These are phyloP conservation scores for Mortierella antarctica DNA, from an alignment of 192 early-diverging fungal genomes.

Conservation along the genomic window DNA sequence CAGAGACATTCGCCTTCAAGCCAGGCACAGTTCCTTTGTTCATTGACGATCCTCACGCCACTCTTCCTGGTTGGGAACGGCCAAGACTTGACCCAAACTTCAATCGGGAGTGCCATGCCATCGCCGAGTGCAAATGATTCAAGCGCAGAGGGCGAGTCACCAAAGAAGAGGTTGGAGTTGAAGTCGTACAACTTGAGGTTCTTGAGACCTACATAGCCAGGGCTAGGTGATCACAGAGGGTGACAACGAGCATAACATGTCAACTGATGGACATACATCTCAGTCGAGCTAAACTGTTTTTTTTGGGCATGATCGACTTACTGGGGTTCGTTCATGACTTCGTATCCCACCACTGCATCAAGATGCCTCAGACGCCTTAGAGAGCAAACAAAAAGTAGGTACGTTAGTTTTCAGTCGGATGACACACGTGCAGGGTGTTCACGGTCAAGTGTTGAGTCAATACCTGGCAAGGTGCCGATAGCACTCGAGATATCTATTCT, in stretches of 20 bases:
- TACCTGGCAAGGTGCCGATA: constrained; percentile 77
- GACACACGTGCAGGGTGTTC: too few species aligned
- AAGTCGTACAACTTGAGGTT: constrained; percentile 71
- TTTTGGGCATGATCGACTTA: constrained; percentile 36
- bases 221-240: constrained; percentile 29
- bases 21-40: constrained; percentile 68
- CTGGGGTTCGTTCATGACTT: constrained; percentile 83
- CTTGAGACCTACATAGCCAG: constrained; percentile 78
- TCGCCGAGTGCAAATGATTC: constrained; percentile 80
- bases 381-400: not conserved
- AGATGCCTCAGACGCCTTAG: constrained; percentile 69
- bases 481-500: constrained; percentile 70
- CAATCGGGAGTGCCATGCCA: constrained; percentile 77
- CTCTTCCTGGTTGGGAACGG: constrained; percentile 74
- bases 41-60: constrained; percentile 66
- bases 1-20: constrained; percentile 77
- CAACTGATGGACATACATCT: not conserved
- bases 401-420: not conserved
- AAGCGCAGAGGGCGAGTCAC: constrained; percentile 73
- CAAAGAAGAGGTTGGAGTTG: constrained; percentile 73
- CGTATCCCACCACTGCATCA: constrained; percentile 78
- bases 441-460: too few species aligned
- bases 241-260: not conserved
- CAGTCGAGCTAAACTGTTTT: too few species aligned
- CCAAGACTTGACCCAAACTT: constrained; percentile 81